Evolutionary conservation across 495 filamentous ascomycete genomes (phyloP).

Genomic region (Aspergillus incahuasiensis): DNA sequence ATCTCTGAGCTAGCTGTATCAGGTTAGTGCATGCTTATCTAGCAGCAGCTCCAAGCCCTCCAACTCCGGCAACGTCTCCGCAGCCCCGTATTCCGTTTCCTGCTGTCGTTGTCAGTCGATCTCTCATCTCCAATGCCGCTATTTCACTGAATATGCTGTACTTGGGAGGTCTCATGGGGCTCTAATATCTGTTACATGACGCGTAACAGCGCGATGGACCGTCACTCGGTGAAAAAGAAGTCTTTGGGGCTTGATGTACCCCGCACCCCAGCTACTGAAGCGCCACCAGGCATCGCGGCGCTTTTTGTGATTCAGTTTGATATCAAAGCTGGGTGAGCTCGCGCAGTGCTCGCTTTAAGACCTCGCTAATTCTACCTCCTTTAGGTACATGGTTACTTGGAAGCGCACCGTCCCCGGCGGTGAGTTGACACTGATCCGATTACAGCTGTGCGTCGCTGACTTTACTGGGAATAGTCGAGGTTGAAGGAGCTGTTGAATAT

Average conservation of each 20-base stretch:
- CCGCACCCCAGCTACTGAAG: conserved; percentile 32
- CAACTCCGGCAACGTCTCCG: neutral
- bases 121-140: conserved; percentile 7
- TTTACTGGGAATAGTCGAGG: conserved; percentile 51
- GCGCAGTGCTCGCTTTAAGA: neutral
- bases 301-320: conserved; percentile 85
- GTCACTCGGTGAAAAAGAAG: conserved; percentile 27
- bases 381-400: conserved; percentile 80
- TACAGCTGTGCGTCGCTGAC: neutral
- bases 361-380: neutral
- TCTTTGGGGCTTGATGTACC: conserved; percentile 33
- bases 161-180: conserved; percentile 19
- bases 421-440: conserved; percentile 25
- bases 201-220: conserved; percentile 25
- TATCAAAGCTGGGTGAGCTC: conserved; percentile 68
- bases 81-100: conserved; percentile 11
- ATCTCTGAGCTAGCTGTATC: conserved; percentile 10
- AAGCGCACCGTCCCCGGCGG: conserved; percentile 62
- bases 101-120: conserved; percentile 5
- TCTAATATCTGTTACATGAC: conserved; percentile 4
- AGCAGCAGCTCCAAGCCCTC: conserved; percentile 8
- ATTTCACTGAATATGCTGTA: conserved; percentile 7
- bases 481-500: conserved; percentile 90
- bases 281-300: conserved; percentile 68
- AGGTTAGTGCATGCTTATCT: conserved; percentile 13